Evolutionary conservation across 345 rosid species (phyloP), one percentile per base, ranked within the genome.

Genomic region (Kandelia obovata): DNA sequence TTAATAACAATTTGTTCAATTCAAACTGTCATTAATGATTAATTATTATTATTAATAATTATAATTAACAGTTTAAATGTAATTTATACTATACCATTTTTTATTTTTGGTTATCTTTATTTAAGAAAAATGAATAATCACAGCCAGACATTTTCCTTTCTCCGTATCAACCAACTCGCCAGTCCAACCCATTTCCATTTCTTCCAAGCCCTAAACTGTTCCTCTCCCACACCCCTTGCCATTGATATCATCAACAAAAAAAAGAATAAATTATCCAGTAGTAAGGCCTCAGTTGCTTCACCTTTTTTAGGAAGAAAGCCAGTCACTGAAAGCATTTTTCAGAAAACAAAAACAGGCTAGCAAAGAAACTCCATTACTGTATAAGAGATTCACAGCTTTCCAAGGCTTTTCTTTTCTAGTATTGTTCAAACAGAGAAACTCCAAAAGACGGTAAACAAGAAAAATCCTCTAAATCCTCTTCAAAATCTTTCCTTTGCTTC

Each of bases 391-490:
- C 49, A 43, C 49, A 13, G 49, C 49, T 43, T 43, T 56, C 9
- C 30, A 11, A 56, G 28, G 59, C 59, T 13, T 47, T 66, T 63
- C 59, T 51, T 73, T 68, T 77, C 66, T 61, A 61, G 66, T 55
- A 70, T 71, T 74, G 69, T 66, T 65, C 64, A 67, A 75, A 70
- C 57, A 64, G 62, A 62, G 37, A 66, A 72, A 61, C 26, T 7
- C 49, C 53, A 13, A 70, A 27, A 5, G 47, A 31, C 67, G 43
- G 7, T 9, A 57, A n/a, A 49, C 46, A 62, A 64, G 62, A 47
- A 61, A 60, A 63, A 58, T 65, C 67, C 62, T 15, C 62, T 69
- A 69, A 35, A 53, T 25, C 73, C 57, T 55, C 51, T 39, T 27
- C 19, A 27, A 57, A 59, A 53, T 62, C 57, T 69, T 63, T 59